Evolutionary conservation across 345 rosid genomes (phyloP).

Genomic region (Eucalyptus curtisii): DNA sequence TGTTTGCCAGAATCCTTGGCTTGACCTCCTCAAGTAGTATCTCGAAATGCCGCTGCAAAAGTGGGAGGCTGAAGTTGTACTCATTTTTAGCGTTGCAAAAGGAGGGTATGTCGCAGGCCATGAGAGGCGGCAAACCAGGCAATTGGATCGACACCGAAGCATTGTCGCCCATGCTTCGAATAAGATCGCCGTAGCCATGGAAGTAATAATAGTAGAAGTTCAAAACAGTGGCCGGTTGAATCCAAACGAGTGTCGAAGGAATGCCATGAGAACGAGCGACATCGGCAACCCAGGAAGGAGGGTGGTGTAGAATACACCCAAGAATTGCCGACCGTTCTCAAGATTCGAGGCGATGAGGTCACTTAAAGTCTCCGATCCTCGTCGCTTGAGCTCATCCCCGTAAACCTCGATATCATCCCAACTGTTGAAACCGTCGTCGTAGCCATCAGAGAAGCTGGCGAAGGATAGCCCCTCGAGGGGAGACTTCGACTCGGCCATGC

Average conservation of each 20-base stretch:
- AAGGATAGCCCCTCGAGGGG: constrained; percentile 16
- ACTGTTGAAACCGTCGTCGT: constrained; percentile 29
- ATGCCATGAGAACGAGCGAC: constrained; percentile 35
- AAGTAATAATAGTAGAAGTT: constrained; percentile 46
- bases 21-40: constrained; percentile 8
- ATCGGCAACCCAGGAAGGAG: constrained; percentile 42
- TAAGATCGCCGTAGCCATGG: constrained; percentile 11
- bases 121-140: constrained; percentile 25
- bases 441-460: constrained; percentile 45
- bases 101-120: constrained; percentile 34
- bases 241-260: constrained; percentile 39
- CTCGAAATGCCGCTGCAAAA: constrained; percentile 18
- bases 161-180: not conserved
- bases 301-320: constrained; percentile 29
- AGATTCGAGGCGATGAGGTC: constrained; percentile 14
- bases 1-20: constrained; percentile 35
- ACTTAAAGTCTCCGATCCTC: constrained; percentile 19
- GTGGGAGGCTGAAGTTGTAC: not conserved
- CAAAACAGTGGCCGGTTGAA: constrained; percentile 49
- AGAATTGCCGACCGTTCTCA: constrained; percentile 1
- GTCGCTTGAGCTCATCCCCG: constrained; percentile 19
- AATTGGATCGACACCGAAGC: constrained; percentile 6
- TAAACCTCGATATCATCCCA: constrained; percentile 1
- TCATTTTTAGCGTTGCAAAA: not conserved
- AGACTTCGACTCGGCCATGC: constrained; percentile 10